Conservation (phyloP, 805 yeast genomes). For the Lachancea meyersii region DNA sequence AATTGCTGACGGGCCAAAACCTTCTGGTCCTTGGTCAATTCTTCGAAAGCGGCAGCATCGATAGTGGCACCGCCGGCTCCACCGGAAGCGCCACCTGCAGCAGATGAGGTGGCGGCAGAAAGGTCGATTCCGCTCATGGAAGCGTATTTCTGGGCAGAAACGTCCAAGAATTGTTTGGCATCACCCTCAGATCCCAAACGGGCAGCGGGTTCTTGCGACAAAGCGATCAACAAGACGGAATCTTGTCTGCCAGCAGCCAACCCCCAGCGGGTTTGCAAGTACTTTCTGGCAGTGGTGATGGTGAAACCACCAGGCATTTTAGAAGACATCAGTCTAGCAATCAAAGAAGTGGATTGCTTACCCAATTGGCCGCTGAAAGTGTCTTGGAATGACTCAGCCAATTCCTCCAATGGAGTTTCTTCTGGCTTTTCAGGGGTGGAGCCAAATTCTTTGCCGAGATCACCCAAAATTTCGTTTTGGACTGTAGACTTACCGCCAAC, state of each 20-base stretch:
- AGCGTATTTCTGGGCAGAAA: slow-evolving; percentile 79
- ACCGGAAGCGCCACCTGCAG: slow-evolving; percentile 44
- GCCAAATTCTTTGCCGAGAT: slow-evolving; percentile 96
- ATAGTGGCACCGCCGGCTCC: slow-evolving; percentile 79
- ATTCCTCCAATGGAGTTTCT: slow-evolving; percentile 92
- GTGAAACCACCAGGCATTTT: slow-evolving; percentile 99
- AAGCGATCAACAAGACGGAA: slow-evolving; percentile 71
- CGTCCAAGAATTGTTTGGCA: slow-evolving; percentile 84
- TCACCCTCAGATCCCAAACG: slow-evolving; percentile 84
- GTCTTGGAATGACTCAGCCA: slow-evolving; percentile 93
- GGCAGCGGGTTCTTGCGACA: slow-evolving; percentile 84
- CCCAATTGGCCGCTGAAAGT: slow-evolving; percentile 85
- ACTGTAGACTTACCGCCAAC: slow-evolving; percentile 99
- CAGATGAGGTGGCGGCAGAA: slow-evolving; percentile 55
- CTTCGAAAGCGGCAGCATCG: slow-evolving; percentile 93
- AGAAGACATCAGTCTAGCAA: slow-evolving; percentile 87
- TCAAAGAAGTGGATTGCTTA: slow-evolving; percentile 82
- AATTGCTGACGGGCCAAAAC: slow-evolving; percentile 50
- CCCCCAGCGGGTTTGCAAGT: slow-evolving; percentile 89
- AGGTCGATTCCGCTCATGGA: slow-evolving; percentile 72
- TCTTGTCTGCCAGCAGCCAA: slow-evolving; percentile 93
- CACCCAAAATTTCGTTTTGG: slow-evolving; percentile 98
- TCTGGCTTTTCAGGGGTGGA: slow-evolving; percentile 98
- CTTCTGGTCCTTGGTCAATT: slow-evolving; percentile 43
- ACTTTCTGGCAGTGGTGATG: slow-evolving; percentile 84